Conservation (phyloP, 108 stramenopile species). For the Aurantiochytrium sp. region DNA sequence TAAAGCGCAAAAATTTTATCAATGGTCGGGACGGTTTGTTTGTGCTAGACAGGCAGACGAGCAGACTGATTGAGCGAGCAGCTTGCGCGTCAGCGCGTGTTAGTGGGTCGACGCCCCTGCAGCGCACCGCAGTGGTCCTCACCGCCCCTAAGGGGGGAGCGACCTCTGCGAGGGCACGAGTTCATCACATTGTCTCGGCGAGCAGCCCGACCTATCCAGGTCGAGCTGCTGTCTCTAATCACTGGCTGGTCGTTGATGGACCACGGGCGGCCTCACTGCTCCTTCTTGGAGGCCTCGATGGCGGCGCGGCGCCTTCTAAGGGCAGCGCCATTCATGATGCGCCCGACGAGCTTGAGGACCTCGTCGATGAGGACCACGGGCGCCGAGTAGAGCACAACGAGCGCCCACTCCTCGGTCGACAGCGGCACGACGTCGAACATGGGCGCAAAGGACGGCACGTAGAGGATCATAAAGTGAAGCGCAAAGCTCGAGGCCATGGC, state of each 20-base stretch:
- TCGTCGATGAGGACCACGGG: constrained; percentile 64
- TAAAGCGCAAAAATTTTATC: background rate
- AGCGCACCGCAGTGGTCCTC: too few species aligned
- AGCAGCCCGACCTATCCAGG: too few species aligned
- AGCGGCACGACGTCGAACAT: constrained; percentile 67
- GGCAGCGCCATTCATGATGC: background rate
- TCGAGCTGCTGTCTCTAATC: too few species aligned
- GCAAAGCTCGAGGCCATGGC: constrained; percentile 29
- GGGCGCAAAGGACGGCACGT: constrained; percentile 37
- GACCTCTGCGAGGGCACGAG: too few species aligned
- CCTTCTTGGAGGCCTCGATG: background rate
- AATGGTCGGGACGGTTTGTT: too few species aligned
- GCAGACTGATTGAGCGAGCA: too few species aligned
- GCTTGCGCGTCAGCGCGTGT: too few species aligned
- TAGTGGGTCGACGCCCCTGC: too few species aligned
- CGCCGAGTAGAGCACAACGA: constrained; percentile 53
- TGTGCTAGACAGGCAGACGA: too few species aligned
- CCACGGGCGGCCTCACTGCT: background rate
- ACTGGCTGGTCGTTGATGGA: too few species aligned
- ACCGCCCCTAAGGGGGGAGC: too few species aligned
- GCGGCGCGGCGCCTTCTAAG: background rate
- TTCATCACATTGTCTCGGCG: too few species aligned
- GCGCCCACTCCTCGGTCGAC: constrained; percentile 52
- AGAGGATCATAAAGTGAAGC: constrained; percentile 33
- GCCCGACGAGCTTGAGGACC: constrained; percentile 59